Conservation (phyloP, 306 rosid genomes). For the Prunus dulcis region DNA sequence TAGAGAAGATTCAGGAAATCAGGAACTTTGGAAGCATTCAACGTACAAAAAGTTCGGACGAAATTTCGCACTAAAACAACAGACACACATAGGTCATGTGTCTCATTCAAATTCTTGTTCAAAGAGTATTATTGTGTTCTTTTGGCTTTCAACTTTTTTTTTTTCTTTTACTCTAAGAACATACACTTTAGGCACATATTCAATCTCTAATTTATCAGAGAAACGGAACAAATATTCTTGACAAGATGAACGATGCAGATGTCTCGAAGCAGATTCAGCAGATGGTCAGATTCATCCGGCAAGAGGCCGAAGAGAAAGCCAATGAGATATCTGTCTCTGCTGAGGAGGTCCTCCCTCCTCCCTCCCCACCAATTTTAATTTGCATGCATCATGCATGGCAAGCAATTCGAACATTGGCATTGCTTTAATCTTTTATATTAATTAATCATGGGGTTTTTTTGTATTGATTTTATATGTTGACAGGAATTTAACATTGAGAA, state of each 20-base stretch:
- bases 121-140: too few relatives aligned
- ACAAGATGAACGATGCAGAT: slow-evolving; percentile 63
- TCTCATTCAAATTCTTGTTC: too few relatives aligned
- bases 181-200: too few relatives aligned
- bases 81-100: background rate
- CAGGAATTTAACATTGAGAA: slow-evolving; percentile 74
- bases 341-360: slow-evolving; percentile 40
- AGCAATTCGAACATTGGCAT: background rate
- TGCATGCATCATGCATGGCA: background rate
- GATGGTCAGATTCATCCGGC: slow-evolving; percentile 78
- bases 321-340: slow-evolving; percentile 66
- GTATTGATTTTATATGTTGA: background rate
- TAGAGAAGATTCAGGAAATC: background rate
- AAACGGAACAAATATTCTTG: background rate
- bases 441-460: background rate
- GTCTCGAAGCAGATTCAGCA: slow-evolving; percentile 71
- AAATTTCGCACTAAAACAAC: background rate
- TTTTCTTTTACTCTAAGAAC: too few relatives aligned
- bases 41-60: background rate
- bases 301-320: slow-evolving; percentile 79
- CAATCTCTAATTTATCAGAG: background rate
- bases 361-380: background rate
- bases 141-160: too few relatives aligned
- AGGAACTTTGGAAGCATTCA: background rate
- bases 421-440: background rate